phyloP scores from a whole-genome alignment of 352 stramenopile species.

The Saprolegnia parasitica region DNA sequence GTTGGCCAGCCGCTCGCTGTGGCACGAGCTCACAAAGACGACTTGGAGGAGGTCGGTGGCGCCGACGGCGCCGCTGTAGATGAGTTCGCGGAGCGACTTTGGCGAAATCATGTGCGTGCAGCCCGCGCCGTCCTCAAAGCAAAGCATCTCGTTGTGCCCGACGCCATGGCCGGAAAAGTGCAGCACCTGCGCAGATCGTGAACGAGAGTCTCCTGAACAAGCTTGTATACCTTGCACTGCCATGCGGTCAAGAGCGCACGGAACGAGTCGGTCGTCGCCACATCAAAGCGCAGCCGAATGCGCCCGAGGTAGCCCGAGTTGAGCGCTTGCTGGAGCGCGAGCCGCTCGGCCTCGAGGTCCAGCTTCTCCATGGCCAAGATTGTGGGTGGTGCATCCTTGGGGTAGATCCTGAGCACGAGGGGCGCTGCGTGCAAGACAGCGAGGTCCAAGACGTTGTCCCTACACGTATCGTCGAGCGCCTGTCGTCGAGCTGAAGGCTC shows the following conservation, averaged over 20 bases:
- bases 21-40: slow-evolving; percentile 81
- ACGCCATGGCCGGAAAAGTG: slow-evolving; percentile 78
- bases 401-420: slow-evolving; percentile 44
- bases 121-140: slow-evolving; percentile 71
- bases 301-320: slow-evolving; percentile 44
- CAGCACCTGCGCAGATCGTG: slow-evolving; percentile 53
- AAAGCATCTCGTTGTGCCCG: slow-evolving; percentile 52
- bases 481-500: background rate
- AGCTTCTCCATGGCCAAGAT: slow-evolving; percentile 83
- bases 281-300: slow-evolving; percentile 74
- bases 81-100: slow-evolving; percentile 55
- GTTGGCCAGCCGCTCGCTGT: slow-evolving; percentile 80
- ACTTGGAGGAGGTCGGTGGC: slow-evolving; percentile 42
- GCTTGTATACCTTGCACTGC: slow-evolving; percentile 47
- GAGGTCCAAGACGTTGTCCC: slow-evolving; percentile 58
- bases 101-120: slow-evolving; percentile 74
- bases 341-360: slow-evolving; percentile 64
- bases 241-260: slow-evolving; percentile 72
- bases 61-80: slow-evolving; percentile 45
- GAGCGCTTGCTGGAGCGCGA: slow-evolving; percentile 63
- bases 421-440: slow-evolving; percentile 76
- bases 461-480: background rate
- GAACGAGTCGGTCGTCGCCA: slow-evolving; percentile 69
- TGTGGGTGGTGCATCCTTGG: slow-evolving; percentile 54
- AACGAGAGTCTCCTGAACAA: no score